A percentile compares a stretch with the other conserved stretches of the same genome.
Conservation (phyloP, 2,329 filamentous ascomycete species). For the Aureobasidium vineae region DNA sequence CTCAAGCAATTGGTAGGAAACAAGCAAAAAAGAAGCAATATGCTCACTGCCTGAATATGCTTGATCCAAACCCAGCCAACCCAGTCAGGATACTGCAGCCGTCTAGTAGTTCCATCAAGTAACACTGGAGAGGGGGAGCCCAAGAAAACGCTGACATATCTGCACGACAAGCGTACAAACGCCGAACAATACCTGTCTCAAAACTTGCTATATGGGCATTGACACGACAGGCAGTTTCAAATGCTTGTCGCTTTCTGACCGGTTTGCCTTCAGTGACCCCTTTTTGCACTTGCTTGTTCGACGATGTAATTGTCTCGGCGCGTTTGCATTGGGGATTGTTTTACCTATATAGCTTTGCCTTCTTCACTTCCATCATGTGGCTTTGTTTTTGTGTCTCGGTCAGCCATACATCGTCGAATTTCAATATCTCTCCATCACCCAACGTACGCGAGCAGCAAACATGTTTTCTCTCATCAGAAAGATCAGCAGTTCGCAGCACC, state of each 20-base stretch:
- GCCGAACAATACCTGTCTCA: background rate
- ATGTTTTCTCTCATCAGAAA: slow-evolving; percentile 20
- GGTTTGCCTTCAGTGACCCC: slow-evolving; percentile 1
- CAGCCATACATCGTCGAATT: background rate
- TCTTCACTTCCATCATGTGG: background rate
- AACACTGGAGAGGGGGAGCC: background rate
- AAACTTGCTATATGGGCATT: background rate
- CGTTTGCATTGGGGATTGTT: background rate
- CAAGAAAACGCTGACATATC: slow-evolving; percentile 4
- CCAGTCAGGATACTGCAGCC: background rate
- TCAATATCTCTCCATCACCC: background rate
- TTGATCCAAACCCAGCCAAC: background rate
- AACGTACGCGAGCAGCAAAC: background rate
- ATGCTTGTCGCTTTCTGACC: background rate
- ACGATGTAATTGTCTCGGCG: background rate
- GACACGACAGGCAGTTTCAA: background rate
- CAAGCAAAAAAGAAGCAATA: background rate
- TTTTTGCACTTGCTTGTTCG: background rate
- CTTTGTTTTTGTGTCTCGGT: background rate
- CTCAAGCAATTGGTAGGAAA: background rate
- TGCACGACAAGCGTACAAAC: slow-evolving; percentile 14
- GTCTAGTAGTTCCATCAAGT: background rate
- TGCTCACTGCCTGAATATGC: background rate
- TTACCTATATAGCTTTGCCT: background rate
- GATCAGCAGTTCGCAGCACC: background rate